A percentile compares a stretch with the other conserved stretches of the same genome.
Evolutionary conservation across 78 protist species (phyloP).

Genomic region (Monocercomonoides exilis): DNA sequence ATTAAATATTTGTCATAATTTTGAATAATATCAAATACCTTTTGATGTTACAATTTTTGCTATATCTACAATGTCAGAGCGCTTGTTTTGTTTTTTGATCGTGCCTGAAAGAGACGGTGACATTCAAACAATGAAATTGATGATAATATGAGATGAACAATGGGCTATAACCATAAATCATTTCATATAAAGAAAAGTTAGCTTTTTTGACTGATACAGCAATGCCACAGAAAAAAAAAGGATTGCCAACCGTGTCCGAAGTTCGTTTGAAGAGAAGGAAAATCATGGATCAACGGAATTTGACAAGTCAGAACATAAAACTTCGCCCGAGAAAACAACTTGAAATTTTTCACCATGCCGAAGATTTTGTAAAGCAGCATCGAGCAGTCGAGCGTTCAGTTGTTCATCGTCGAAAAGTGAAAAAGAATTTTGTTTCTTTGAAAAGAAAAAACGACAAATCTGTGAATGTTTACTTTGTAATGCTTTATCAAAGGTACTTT

Average conservation of each 20-base stretch:
- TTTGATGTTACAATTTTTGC: too few relatives aligned
- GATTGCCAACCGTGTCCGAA: not conserved
- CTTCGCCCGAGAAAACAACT: not conserved
- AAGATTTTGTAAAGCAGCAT: not conserved
- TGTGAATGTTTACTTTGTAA: not conserved
- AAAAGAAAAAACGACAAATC: not conserved
- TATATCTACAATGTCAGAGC: too few relatives aligned
- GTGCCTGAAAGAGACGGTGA: too few relatives aligned
- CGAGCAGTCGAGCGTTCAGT: not conserved
- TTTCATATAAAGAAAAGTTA: too few relatives aligned
- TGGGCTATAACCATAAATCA: too few relatives aligned
- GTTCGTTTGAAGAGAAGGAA: not conserved
- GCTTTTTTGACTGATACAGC: too few relatives aligned
- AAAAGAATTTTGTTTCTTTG: not conserved
- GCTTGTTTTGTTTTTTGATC: too few relatives aligned
- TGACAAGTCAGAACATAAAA: not conserved
- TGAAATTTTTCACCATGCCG: not conserved
- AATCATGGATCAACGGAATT: not conserved
- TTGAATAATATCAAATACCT: too few relatives aligned
- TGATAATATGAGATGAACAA: too few relatives aligned
- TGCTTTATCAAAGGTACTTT: not conserved
- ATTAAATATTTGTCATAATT: too few relatives aligned
- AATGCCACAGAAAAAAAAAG: not conserved
- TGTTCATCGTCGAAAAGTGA: not conserved
- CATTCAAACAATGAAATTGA: too few relatives aligned